Conservation (phyloP, 2,329 filamentous ascomycete genomes). For the Harringtonia lauricola region DNA sequence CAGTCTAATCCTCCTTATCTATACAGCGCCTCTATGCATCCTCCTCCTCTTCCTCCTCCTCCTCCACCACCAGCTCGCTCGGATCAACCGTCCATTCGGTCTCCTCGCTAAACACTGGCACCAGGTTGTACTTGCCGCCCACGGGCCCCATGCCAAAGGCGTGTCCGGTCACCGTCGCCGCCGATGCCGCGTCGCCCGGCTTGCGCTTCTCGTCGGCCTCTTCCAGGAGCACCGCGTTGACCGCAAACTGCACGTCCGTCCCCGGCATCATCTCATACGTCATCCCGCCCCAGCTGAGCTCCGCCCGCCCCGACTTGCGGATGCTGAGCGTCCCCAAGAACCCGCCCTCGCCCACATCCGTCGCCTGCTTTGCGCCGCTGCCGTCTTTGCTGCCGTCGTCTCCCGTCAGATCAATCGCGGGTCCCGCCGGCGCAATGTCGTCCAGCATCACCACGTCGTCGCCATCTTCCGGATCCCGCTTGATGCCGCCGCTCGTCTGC, state of each 20-base stretch:
- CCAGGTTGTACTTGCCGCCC: constrained; percentile 49
- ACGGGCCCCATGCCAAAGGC: constrained; percentile 53
- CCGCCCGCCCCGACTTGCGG: constrained; percentile 49
- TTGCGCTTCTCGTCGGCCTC: constrained; percentile 41
- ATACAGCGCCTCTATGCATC: too few species aligned
- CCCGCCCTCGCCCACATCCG: constrained; percentile 29
- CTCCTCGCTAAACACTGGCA: constrained; percentile 46
- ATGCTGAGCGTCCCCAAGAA: constrained; percentile 49
- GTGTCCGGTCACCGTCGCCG: constrained; percentile 29
- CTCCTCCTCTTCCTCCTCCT: constrained; percentile 4
- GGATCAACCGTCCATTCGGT: constrained; percentile 36
- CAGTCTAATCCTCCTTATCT: too few species aligned
- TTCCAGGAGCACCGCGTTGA: constrained; percentile 48
- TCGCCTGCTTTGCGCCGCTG: constrained; percentile 13
- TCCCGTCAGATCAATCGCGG: constrained; percentile 31
- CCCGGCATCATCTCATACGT: constrained; percentile 42
- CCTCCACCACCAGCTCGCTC: constrained; percentile 11
- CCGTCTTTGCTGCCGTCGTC: constrained; percentile 19
- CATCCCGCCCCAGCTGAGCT: constrained; percentile 52
- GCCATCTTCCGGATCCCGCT: constrained; percentile 25
- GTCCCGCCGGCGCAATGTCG: constrained; percentile 15
- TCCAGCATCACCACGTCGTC: constrained; percentile 26
- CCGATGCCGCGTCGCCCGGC: constrained; percentile 16
- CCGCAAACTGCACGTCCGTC: constrained; percentile 40
- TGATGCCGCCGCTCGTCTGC: constrained; percentile 17